Evolutionary conservation across 2,329 filamentous ascomycete species (phyloP).

Genomic region (Colletotrichum sp.): DNA sequence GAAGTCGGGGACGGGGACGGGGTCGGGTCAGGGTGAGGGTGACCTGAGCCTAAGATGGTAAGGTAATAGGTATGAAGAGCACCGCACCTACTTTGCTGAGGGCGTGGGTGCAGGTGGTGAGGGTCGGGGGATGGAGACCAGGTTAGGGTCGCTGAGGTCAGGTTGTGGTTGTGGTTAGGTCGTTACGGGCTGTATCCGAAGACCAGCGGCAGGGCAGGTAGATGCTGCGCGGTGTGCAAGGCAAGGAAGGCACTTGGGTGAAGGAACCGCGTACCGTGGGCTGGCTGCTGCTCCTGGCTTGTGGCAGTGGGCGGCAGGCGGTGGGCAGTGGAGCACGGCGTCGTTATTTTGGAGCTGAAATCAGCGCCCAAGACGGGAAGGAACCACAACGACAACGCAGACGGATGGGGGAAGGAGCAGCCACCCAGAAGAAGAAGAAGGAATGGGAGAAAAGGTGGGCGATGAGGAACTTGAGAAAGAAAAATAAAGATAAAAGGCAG

Average conservation of each 20-base stretch:
- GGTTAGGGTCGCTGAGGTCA: conserved; percentile 19
- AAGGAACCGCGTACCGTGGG: neutral
- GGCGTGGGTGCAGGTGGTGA: neutral
- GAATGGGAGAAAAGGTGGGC: neutral
- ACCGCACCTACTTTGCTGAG: neutral
- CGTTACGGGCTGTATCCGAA: neutral
- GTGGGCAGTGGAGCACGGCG: conserved; percentile 18
- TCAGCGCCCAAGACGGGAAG: neutral
- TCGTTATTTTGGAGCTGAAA: conserved; percentile 14
- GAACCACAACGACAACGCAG: neutral
- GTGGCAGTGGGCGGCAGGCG: neutral
- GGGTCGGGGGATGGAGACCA: conserved; percentile 11
- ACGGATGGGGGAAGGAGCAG: neutral
- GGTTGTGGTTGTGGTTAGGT: conserved; percentile 5
- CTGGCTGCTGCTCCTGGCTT: neutral
- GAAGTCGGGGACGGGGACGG: neutral
- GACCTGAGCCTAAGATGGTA: neutral
- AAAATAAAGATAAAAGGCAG: neutral
- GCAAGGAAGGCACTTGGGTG: neutral
- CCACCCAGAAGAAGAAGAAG: neutral
- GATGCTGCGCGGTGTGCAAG: neutral
- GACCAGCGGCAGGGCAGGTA: neutral
- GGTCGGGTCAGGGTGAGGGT: conserved; percentile 10
- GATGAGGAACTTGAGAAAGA: neutral
- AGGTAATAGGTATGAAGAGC: neutral